Base-by-base conservation (phyloP, 164 flowering plant species). In the Litsea cubeba region DNA sequence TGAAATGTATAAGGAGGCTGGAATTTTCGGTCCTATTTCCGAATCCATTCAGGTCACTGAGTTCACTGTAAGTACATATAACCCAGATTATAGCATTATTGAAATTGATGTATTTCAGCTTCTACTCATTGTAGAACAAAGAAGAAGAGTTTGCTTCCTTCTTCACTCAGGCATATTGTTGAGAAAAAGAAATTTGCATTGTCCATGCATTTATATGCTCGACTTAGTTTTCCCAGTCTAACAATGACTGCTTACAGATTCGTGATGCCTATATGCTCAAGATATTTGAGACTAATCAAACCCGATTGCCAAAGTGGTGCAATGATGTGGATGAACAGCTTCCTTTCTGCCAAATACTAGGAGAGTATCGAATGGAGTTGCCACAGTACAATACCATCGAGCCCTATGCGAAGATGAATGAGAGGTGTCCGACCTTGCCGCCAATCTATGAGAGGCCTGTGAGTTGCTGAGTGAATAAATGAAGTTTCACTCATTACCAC, bases 301-400 rank as follows among this genome's bases (percentile, higher is more conserved):
- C 94, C 17, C 89, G 87, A n/a, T 80, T 96, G 71, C 98, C 98
- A 32, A 81, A 78, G 65, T 96, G 99, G 99, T 96, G 99, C 78
- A 84, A 86, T 75, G 78, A 80, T 51, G 84, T 79, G 68, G 81
- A 81, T 26, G 87, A 82, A 8, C 24, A 71, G 79, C 86, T 88
- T 35, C 92, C 90, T 1, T 94, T 94, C 82, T 96, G 99, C 85
- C 99, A 96, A 83, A 91, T 96, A 66, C 89, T 92, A n/a, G 99
- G 99, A 0, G 90, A 91, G 82, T 96, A 94, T 76, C 80, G 83
- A 64, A 96, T 96, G 99, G 98, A 96, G 72, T 77, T 96, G 78
- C 99, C 99, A 5, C 82, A 78, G 17, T 96, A 92, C 74, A 96
- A 91, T 85, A 87, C 95, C 32, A 46, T 96, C 26, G 91, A 90